These are phyloP conservation scores for Penicillium hordei DNA, from an alignment of 2,329 filamentous ascomycete genomes.

Conservation along the genomic window DNA sequence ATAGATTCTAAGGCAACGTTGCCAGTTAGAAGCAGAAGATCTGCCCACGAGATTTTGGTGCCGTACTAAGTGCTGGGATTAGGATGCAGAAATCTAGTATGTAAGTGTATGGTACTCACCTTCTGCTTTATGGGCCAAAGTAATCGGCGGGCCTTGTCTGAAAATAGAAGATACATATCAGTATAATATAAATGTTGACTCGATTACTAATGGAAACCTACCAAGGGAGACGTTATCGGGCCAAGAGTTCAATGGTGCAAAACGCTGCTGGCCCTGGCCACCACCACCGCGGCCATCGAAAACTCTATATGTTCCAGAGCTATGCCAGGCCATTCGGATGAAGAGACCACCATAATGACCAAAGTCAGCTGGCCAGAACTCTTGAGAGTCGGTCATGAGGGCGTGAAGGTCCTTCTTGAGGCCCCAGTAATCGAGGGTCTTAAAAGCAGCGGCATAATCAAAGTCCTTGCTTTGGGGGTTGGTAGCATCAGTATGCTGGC, in stretches of 20 bases:
- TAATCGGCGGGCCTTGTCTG: constrained; percentile 74
- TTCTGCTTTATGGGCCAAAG: constrained; percentile 83
- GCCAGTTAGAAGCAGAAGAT: constrained; percentile 68
- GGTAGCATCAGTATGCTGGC: constrained; percentile 64
- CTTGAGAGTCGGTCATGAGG: constrained; percentile 75
- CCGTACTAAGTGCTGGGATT: constrained; percentile 54
- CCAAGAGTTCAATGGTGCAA: constrained; percentile 79
- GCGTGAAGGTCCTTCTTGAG: constrained; percentile 72
- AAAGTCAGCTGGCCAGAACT: constrained; percentile 80
- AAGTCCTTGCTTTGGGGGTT: constrained; percentile 67
- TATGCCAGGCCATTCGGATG: constrained; percentile 79
- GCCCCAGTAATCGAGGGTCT: constrained; percentile 66
- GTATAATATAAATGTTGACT: not conserved
- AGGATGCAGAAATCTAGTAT: not conserved
- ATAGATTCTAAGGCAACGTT: constrained; percentile 77
- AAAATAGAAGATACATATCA: not conserved
- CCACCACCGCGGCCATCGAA: constrained; percentile 73
- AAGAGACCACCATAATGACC: constrained; percentile 80
- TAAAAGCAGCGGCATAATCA: constrained; percentile 71
- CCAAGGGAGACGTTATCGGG: constrained; percentile 70
- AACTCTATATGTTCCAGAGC: constrained; percentile 74
- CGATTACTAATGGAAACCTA: not conserved
- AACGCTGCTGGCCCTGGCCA: constrained; percentile 73
- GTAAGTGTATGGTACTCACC: not conserved
- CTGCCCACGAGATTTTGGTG: constrained; percentile 78